Evolutionary conservation across 225 moss, liverwort and hornwort species (phyloP), one percentile per base, ranked within the genome.

Genomic region (Neckera pumila): DNA sequence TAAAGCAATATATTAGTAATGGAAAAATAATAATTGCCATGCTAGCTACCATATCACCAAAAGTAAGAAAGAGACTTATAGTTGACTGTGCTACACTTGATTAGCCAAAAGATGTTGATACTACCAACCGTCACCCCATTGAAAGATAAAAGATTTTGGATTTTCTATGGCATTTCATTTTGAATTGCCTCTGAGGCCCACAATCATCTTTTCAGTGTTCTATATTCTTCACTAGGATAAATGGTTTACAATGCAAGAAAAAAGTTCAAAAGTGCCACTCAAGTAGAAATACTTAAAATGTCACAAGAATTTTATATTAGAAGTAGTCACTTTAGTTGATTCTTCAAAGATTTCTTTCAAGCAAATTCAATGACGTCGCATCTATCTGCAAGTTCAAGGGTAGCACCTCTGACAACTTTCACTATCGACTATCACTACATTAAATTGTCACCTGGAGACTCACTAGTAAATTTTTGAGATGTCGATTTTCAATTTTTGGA

Each of bases 351-450:
- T 19, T n/a, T n/a, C 6, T n/a, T 38, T 67, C 21, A 67, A 67
- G 38, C 1, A 4, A n/a, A 38, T 38, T 38, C 0, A 1, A n/a
- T 67, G 12, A 69, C 38, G 23, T n/a, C n/a, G n/a, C n/a, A 22
- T 38, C 13, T 69, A 69, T 69, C 2, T 38, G 1, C 0, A 0
- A 69, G 7, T 38, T 69, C 0, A 7, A 0, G 22, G 13, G 22
- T 38, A 69, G 22, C n/a, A 23, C 21, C n/a, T 12, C 2, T 2
- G 0, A 11, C 12, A n/a, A n/a, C 7, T 66, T 11, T n/a, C 22
- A 66, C 6, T 20, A 36, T 20, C 20, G 20, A 6, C 1, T 34
- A 2, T 34, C 11, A 36, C 66, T 36, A 36, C 11, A 20, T 11
- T 36, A 11, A 36, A 6, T 2, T 66, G 11, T 36, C 11, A 64